Base-by-base conservation (phyloP, 805 yeast species). In the Kurtzmaniella fragi region DNA sequence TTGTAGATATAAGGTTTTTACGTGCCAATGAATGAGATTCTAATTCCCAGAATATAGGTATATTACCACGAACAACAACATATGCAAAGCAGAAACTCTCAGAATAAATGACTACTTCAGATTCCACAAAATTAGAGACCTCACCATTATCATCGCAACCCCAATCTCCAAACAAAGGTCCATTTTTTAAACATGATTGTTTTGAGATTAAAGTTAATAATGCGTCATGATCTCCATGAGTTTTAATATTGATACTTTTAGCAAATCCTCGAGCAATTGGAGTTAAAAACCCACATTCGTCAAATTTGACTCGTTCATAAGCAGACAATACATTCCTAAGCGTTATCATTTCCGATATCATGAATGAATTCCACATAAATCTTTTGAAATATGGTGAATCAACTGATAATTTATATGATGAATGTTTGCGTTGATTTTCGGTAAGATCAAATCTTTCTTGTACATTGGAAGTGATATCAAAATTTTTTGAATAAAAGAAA, bases 111-210 rank as follows among this genome's bases (percentile, higher is more conserved):
- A 76, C 61, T 12, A 75, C 51, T 52, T 77, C 82, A 3, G 77
- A 62, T 47, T 77, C 82, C 16, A 67, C 73, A 48, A 62, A 75
- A 47, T 76, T 75, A 3, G 79, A 64, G 11, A 66, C 77, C 16
- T 67, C 64, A 1, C 81, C 79, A 31, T 72, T 71, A 43, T 77
- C 82, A 49, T 77, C 82, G 48, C 75, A 64, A 27, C 82, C 78
- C 62, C 73, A 72, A 25, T 76, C 76, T 1, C 82, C 82, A 50
- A 75, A 76, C 14, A 76, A 53, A 0, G 72, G 67, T 0, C 80
- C 80, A 28, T 56, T 57, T 44, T 71, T 72, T 25, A 53, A 51
- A 42, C 79, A 72, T 25, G 71, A 64, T 44, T 77, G 82, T 46
- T 73, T 75, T 2, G 79, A 67, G 9, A 77, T 71, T 9, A 77